Evolutionary conservation across 768 basidiomycete genomes (phyloP), one percentile per base, ranked within the genome.

Genomic region (Gyrodon lividus): DNA sequence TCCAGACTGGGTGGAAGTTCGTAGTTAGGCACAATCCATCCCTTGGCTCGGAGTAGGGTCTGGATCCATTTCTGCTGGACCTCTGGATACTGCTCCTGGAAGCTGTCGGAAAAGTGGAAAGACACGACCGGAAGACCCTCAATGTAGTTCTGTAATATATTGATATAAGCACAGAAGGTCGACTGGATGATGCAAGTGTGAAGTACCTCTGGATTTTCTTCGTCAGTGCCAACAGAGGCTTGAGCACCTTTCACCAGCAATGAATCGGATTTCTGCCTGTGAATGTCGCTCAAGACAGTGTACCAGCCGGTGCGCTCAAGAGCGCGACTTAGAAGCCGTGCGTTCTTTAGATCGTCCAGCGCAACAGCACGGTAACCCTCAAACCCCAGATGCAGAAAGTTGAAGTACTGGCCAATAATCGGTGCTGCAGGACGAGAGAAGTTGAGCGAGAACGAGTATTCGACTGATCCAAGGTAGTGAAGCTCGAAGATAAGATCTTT

Each of bases 401-500:
- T 84, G 71, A 81, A 85, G 70, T 76, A 86, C 61, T 83, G 82
- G 19, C 74, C 79, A 46, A 84, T 75, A 57, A 83, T 79, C 4
- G 82, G 82, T 43, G 80, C 79, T 33, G 81, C 80, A 13, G 83
- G 78, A 14, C 81, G 78, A 43, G 80, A 82, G 65, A 81, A 82
- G 69, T 82, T 81, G 51, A 81, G 70, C 17, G 81, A 82, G 68
- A 83, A 86, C 1, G 87, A 87, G 66, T 93, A 94, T 66, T 96
- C 90, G 51, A 78, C 73, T 33, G 65, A 75, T 39, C 75, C 75
- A 26, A 74, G 70, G 67, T 76, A 80, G 64, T 81, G 73, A 20
- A 78, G 70, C 63, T 77, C 84, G 51, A 87, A 87, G 57, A 87
- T 82, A 55, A 87, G 77, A 55, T 87, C 86, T 60, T 85, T 83